Conservation (phyloP, 352 stramenopile genomes). For the Globisporangium rhizosaccharum region DNA sequence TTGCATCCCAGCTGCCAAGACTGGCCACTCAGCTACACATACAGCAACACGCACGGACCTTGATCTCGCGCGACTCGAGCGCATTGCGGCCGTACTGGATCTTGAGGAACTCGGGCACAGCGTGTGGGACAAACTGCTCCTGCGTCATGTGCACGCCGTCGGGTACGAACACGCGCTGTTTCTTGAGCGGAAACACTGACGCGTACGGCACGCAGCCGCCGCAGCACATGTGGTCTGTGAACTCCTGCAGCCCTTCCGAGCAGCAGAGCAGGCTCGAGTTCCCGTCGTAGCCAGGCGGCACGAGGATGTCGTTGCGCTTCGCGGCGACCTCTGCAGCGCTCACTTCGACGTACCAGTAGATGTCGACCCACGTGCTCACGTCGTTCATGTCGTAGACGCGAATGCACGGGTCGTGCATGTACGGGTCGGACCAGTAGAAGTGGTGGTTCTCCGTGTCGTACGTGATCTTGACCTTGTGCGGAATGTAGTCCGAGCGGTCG, state of each 20-base stretch:
- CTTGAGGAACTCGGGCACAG: conserved; percentile 50
- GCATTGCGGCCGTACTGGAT: conserved; percentile 63
- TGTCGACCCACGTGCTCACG: conserved; percentile 64
- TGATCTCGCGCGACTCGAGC: conserved; percentile 63
- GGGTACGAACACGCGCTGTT: conserved; percentile 33
- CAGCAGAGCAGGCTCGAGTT: conserved; percentile 65
- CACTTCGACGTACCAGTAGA: conserved; percentile 79
- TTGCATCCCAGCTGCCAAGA: background rate
- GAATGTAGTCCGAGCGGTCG: conserved; percentile 63
- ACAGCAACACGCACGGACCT: conserved; percentile 31
- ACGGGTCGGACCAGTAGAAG: conserved; percentile 75
- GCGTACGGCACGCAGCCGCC: conserved; percentile 58
- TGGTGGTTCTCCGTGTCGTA: conserved; percentile 80
- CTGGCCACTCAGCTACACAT: conserved; percentile 2
- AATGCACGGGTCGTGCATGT: conserved; percentile 71
- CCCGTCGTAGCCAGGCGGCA: conserved; percentile 55
- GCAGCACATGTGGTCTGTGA: conserved; percentile 74
- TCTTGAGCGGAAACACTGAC: conserved; percentile 58
- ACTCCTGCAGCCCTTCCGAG: conserved; percentile 53
- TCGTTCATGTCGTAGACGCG: conserved; percentile 64
- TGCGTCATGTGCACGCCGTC: conserved; percentile 41
- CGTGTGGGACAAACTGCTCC: conserved; percentile 46
- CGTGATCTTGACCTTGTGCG: conserved; percentile 79
- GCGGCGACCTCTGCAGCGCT: conserved; percentile 32
- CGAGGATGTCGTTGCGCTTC: conserved; percentile 40